Conservation (phyloP, 2,329 filamentous ascomycete species). For the Camillea tinctor region DNA sequence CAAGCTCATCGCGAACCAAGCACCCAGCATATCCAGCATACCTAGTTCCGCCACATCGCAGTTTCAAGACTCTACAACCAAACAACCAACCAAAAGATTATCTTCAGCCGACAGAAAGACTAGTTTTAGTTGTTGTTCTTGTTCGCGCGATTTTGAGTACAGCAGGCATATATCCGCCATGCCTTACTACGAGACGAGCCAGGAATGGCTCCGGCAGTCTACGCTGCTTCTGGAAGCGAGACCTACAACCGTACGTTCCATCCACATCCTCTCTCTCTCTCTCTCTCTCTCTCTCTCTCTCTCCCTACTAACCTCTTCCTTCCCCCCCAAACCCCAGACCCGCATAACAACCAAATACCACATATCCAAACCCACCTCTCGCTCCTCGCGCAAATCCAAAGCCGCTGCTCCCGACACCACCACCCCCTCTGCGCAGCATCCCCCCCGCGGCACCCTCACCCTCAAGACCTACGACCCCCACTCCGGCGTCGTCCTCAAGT, state of each 20-base stretch:
- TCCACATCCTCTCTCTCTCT: neutral
- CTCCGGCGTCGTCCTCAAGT: slow-evolving; percentile 82
- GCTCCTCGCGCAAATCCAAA: slow-evolving; percentile 4
- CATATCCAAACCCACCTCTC: slow-evolving; percentile 50
- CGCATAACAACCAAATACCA: slow-evolving; percentile 92
- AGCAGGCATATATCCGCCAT: slow-evolving; percentile 57
- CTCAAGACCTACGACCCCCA: slow-evolving; percentile 87
- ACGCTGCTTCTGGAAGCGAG: slow-evolving; percentile 81
- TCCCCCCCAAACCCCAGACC: slow-evolving; percentile 56
- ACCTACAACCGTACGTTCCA: slow-evolving; percentile 69
- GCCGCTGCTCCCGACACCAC: no score
- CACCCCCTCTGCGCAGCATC: slow-evolving; percentile 16
- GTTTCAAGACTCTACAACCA: no score
- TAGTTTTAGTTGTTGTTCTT: no score
- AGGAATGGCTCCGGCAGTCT: slow-evolving; percentile 91
- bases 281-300: neutral
- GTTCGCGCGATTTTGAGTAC: no score
- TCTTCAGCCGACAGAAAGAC: no score
- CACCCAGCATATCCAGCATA: no score
- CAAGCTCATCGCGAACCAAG: no score
- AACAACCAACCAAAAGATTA: no score
- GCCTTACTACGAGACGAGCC: slow-evolving; percentile 77
- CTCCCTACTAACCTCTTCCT: neutral
- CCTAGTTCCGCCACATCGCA: no score
- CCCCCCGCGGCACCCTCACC: slow-evolving; percentile 66